Base-by-base conservation (phyloP, 1,284 basidiomycete species). In the Tremellales sp. region DNA sequence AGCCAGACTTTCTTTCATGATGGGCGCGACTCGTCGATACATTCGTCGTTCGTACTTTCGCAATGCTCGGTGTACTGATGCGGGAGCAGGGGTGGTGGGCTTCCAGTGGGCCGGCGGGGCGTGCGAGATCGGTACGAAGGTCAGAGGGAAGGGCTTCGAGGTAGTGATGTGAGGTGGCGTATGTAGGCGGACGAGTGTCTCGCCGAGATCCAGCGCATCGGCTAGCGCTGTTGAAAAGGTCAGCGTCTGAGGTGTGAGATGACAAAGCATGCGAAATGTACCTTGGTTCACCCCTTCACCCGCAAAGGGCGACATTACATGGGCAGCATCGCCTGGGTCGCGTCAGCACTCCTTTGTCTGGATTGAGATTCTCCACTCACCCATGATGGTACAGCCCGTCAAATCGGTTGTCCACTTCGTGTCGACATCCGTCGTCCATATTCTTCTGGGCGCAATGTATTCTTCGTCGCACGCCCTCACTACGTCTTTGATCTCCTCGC, bases 261-360 rank as follows among this genome's bases (percentile, higher is more conserved):
- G 35, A 27, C 12, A 7, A 44, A 34, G 25, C 5, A 43, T 8
- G 25, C 24, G 16, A 16, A 35, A 48, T 47, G 45, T 21, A 55
- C 59, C 59, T 48, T 59, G 62, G 45, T 78, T 78, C 13, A 74
- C 76, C 2, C 77, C 77, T 14, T 74, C 75, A 1, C 77, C 76
- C 0, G 71, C 70, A 48, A 72, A 77, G 5, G 74, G 76, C 7
- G 73, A 67, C 76, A 78, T 78, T 16, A 76, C 56, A 51, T 79
- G 77, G 7, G 77, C 77, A 5, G 77, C 76, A 51, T 78, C 77
- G 2, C 77, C 77, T 14, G 74, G 26, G 14, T 36, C 9, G 32
- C 22, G n/a, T 32, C 16, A 43, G 50, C 12, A 43, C 19, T 29
- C 19, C 35, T 21, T 24, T 33, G 21, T 36, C 18, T 33, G 37